phyloP scores from a whole-genome alignment of 148 eudicot genomes.

The Rhododendron williamsianum region DNA sequence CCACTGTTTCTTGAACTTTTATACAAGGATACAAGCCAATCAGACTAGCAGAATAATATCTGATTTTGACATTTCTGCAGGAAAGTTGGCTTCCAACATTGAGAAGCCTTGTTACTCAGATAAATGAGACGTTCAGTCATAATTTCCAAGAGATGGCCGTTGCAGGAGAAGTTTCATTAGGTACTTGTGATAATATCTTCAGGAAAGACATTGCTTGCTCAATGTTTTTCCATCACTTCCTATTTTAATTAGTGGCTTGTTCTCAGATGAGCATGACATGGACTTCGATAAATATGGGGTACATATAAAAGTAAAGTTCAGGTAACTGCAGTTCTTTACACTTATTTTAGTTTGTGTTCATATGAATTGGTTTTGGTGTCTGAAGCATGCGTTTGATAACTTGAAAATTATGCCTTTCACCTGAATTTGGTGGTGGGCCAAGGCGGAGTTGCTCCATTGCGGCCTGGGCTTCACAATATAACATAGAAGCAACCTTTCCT shows the following conservation, averaged over 20 bases:
- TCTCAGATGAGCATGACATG: slow-evolving; percentile 78
- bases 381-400: neutral
- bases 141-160: slow-evolving; percentile 98
- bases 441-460: neutral
- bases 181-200: slow-evolving; percentile 26
- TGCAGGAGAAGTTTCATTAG: slow-evolving; percentile 95
- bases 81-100: slow-evolving; percentile 90
- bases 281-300: slow-evolving; percentile 86
- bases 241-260: slow-evolving; percentile 19
- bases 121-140: slow-evolving; percentile 77
- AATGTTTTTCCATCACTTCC: neutral
- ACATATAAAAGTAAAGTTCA: slow-evolving; percentile 92
- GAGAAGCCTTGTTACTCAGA: slow-evolving; percentile 68
- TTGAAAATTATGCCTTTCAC: neutral
- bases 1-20: neutral
- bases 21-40: neutral
- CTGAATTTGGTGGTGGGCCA: neutral
- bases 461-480: neutral
- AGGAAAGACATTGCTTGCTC: neutral
- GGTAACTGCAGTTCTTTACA: slow-evolving; percentile 37
- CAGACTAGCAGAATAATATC: neutral
- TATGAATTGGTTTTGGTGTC: neutral
- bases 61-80: slow-evolving; percentile 34
- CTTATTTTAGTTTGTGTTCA: neutral
- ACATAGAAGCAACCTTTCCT: neutral